Evolutionary conservation across 371 early-diverging fungal species (phyloP), one percentile per base, ranked within the genome.

Genomic region (Funneliformis caledonium): DNA sequence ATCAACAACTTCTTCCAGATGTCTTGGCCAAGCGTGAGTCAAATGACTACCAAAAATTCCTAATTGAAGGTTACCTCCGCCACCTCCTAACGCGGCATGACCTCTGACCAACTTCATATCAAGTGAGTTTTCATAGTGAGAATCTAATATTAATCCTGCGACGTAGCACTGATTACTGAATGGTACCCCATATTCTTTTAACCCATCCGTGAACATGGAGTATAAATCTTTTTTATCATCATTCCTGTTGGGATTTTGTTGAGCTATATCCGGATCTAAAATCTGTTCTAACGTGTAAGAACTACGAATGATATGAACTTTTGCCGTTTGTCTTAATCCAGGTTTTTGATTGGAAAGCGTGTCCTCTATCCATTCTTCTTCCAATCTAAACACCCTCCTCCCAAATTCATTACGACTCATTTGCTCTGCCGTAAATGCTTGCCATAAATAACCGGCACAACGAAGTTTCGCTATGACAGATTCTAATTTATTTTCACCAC

Each of bases 11-110:
- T 93, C 92, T 72, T 91, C 91, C 4, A 93, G 85, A 31, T 82
- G 83, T 4, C 85, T 81, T 1, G 93, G 93, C 93, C 93, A 93
- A 6, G 92, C 85, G 83, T 91, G 90, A 11, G 87, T 84, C 22
- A 85, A 70, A 81, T 92, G 93, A 0, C 92, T 93, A 10, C 93
- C 93, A 83, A 93, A 93, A 6, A 93, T 88, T 62, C 91, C 93
- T 68, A 92, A 78, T 26, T 85, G 73, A 14, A 85, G 82, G 56
- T 88, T 48, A 22, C 88, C 90, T 1, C 78, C 78, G 1, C 90
- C 89, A 31, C 93, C 93, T 4, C 93, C 93, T 33, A 93, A 82
- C 2, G 93, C 93, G 0, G 92, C 88, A 84, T 93, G 93, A 14
- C 89, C 93, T 19, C 89, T 67, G 11, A 90, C 87, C 0, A 89